Evolutionary conservation across 2,329 filamentous ascomycete genomes (phyloP), one percentile per base, ranked within the genome.

Genomic region (Exophiala mesophila): DNA sequence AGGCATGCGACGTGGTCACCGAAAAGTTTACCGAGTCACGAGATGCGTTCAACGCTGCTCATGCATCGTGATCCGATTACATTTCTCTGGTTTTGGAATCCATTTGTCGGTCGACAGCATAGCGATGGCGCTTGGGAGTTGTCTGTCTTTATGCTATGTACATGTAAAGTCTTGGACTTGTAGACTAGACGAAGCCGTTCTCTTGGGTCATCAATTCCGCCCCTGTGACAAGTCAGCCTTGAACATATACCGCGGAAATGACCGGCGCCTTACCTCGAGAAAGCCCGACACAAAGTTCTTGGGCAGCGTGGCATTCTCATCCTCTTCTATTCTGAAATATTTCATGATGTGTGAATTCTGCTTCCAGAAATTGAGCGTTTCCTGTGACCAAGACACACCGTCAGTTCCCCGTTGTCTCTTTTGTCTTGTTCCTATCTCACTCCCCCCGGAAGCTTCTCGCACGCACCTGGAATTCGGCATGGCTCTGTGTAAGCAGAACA

Each of bases 291-390:
- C 94, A 71, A 98, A 98, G 72, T 79, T 92, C 59, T 80, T 80
- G 28, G 90, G 90, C 68, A 96, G 70, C 63, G 79, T 80, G 57
- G 78, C 74, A 55, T 73, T 87, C 65, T 74, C 84, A 65, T 80
- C 87, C 73, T 80, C 87, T 67, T 97, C 89, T 58, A 82, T 77
- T 63, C 89, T 82, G 77, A 97, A 98, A 70, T 95, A 98, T 59
- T 92, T 88, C 78, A 98, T 88, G 57, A 98, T 78, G 66, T 98
- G 92, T 52, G 85, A 85, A 50, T 89, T 76, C 70, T 98, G 92
- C 71, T 96, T 95, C 92, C 92, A 98, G 76, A 85, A 98, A 73
- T 98, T 98, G 75, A 98, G 80, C 40, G 86, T 98, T 76, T 98
- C 92, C 89, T 96, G 57, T 44, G 30, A 29, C 6, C n/a, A n/a